Percentiles rank a stretch among this genome's conserved stretches.
Conservation (phyloP, 345 rosid genomes). For the Carallia brachiata region DNA sequence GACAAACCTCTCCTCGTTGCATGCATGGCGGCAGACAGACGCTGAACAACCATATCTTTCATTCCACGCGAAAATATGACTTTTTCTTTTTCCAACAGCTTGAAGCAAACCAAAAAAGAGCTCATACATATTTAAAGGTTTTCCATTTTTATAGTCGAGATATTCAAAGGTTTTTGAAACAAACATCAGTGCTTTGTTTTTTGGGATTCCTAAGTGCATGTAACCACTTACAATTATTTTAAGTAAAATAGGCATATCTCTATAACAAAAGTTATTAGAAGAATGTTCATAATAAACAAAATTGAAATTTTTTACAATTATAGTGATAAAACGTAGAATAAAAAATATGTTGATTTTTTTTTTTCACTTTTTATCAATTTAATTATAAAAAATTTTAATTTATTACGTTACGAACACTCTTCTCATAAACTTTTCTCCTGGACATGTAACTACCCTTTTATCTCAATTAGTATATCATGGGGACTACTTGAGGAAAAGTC, state of each 20-base stretch:
- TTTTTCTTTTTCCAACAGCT: conserved; percentile 26
- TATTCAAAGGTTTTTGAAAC: conserved; percentile 14
- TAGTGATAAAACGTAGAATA: too few relatives aligned
- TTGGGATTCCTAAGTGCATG: conserved; percentile 26
- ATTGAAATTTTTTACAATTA: too few relatives aligned
- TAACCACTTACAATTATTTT: conserved; percentile 15
- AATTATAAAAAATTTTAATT: too few relatives aligned
- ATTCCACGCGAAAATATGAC: conserved; percentile 41
- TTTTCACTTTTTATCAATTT: too few relatives aligned
- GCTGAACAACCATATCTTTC: conserved; percentile 46
- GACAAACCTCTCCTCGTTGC: conserved; percentile 36
- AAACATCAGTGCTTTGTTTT: not conserved
- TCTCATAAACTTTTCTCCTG: too few relatives aligned
- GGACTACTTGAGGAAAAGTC: not conserved
- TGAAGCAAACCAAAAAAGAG: conserved; percentile 13
- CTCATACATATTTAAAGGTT: conserved; percentile 8
- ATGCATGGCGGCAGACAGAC: conserved; percentile 63
- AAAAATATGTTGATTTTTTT: too few relatives aligned
- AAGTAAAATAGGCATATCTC: too few relatives aligned
- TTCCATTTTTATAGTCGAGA: not conserved
- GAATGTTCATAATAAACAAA: too few relatives aligned
- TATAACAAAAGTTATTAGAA: too few relatives aligned
- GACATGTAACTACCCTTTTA: too few relatives aligned
- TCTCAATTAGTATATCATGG: not conserved
- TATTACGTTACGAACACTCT: too few relatives aligned